Conservation (phyloP, 257 asterid genomes). For the Ehretia macrophylla region DNA sequence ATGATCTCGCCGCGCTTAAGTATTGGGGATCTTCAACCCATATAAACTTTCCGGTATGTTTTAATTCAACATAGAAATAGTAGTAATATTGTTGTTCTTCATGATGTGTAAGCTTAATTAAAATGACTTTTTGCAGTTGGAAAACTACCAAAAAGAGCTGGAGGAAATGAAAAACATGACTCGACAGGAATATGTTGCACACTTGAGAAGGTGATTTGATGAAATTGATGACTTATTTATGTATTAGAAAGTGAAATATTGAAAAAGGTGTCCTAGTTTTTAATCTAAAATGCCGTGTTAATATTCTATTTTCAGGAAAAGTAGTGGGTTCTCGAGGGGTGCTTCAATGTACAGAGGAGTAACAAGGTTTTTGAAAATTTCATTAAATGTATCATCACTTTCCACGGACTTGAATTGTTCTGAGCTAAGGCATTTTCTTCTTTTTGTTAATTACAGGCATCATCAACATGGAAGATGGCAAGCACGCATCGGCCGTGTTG, state of each 20-base stretch:
- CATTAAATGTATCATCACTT: not conserved
- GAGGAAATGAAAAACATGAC: conserved; percentile 89
- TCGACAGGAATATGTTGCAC: conserved; percentile 86
- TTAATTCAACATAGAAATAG: not conserved
- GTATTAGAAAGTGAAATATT: not conserved
- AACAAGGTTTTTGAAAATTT: conserved; percentile 33
- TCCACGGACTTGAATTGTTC: not conserved
- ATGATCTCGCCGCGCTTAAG: conserved; percentile 91
- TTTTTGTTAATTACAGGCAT: conserved; percentile 23
- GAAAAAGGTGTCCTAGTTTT: not conserved
- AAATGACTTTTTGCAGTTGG: conserved; percentile 55
- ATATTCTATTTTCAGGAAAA: conserved; percentile 27
- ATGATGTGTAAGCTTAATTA: no score
- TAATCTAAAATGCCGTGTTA: not conserved
- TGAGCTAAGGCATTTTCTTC: not conserved
- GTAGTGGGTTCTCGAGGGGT: conserved; percentile 48
- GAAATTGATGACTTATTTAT: not conserved
- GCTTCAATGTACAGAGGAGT: conserved; percentile 51
- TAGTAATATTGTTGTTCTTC: no score
- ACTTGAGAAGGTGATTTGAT: conserved; percentile 59
- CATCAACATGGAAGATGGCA: conserved; percentile 62
- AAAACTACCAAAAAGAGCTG: conserved; percentile 73
- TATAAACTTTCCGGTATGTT: conserved; percentile 61
- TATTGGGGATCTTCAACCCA: conserved; percentile 95
- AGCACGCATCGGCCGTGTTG: conserved; percentile 52